Conservation (phyloP, 2,329 filamentous ascomycete species). For the Sporothrix brunneoviolacea region DNA sequence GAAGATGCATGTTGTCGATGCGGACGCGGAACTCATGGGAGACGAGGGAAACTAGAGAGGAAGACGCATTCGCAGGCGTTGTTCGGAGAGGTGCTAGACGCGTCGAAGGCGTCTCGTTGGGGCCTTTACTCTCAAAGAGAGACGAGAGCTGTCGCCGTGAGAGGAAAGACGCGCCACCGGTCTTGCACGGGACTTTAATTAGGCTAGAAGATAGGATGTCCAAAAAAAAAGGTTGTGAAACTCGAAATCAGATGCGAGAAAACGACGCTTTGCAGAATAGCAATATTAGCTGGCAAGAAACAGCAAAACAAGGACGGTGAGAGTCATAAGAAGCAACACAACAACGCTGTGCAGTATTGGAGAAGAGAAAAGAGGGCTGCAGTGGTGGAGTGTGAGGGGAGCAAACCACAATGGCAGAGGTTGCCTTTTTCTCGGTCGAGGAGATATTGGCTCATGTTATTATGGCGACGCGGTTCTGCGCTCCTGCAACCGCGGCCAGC, state of each 20-base stretch:
- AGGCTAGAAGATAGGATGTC: not conserved
- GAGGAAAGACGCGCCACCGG: not conserved
- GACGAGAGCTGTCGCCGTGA: no score
- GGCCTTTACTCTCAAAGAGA: no score
- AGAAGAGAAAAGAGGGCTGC: not conserved
- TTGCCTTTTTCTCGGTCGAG: not conserved
- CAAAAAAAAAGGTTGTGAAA: not conserved
- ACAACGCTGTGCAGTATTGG: not conserved
- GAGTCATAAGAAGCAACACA: no score
- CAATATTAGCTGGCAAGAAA: no score
- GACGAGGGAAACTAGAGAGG: not conserved
- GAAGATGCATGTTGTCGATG: slow-evolving; percentile 72
- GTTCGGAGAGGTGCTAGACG: not conserved
- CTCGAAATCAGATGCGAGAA: no score
- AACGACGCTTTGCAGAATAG: no score
- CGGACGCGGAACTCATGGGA: slow-evolving; percentile 3
- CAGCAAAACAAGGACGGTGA: no score
- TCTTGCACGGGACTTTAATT: no score
- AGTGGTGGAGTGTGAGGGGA: slow-evolving; percentile 2
- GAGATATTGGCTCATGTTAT: not conserved
- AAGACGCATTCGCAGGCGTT: not conserved
- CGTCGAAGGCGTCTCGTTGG: not conserved
- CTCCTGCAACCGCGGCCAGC: slow-evolving; percentile 1
- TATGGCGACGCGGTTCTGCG: slow-evolving; percentile 15
- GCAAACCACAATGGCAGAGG: not conserved